Percentiles rank a stretch among this genome's conserved stretches.
phyloP scores from a whole-genome alignment of 768 basidiomycete genomes.

The Russula vinacea region DNA sequence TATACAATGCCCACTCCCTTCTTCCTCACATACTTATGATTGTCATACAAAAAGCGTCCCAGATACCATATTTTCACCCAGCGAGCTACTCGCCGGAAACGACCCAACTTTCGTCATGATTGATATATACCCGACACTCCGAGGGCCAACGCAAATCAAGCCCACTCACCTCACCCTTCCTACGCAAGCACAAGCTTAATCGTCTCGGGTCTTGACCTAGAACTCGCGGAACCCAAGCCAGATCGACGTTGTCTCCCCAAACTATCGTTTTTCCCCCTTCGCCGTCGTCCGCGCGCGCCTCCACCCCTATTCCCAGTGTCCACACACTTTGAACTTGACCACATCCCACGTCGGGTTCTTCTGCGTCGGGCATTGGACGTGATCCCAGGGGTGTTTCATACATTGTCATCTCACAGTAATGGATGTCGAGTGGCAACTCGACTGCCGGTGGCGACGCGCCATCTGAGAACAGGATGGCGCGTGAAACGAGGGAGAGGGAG shows the following conservation, averaged over 20 bases:
- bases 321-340: conserved; percentile 96
- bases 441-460: too few species aligned
- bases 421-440: conserved; percentile 85
- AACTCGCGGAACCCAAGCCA: conserved; percentile 77
- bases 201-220: conserved; percentile 70
- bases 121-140: not conserved
- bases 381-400: conserved; percentile 96
- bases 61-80: too few species aligned
- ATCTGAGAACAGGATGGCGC: too few species aligned
- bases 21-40: not conserved
- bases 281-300: conserved; percentile 35
- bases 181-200: conserved; percentile 56
- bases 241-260: conserved; percentile 36
- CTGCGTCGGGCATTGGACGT: conserved; percentile 85
- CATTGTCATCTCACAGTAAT: conserved; percentile 74
- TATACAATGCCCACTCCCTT: too few species aligned
- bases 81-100: not conserved
- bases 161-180: conserved; percentile 6
- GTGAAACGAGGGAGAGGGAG: too few species aligned
- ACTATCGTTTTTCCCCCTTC: conserved; percentile 30
- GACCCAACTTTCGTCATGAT: not conserved
- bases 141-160: not conserved
- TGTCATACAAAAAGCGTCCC: not conserved
- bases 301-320: conserved; percentile 54
- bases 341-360: conserved; percentile 91